Evolutionary conservation across 768 basidiomycete species (phyloP).

Genomic region (Agaricus blazei): DNA sequence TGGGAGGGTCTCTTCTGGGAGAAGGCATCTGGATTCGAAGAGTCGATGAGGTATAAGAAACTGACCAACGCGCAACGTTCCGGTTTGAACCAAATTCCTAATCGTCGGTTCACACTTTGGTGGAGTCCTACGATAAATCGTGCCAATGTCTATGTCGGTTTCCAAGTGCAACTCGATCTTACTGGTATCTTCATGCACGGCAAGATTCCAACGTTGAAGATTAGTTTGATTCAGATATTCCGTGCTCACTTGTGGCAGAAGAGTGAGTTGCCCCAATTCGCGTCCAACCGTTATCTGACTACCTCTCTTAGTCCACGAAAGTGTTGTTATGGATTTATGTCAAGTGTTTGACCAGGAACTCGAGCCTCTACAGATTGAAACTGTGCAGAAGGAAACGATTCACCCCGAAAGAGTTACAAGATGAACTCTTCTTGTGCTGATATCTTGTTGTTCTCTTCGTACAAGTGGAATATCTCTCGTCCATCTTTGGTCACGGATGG

Average conservation of each 20-base stretch:
- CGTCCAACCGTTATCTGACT: constrained; percentile 1
- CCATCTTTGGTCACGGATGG: constrained; percentile 94
- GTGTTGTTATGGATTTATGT: constrained; percentile 34
- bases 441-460: constrained; percentile 93
- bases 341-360: constrained; percentile 99
- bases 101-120: constrained; percentile 99
- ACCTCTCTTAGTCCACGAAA: constrained; percentile 23
- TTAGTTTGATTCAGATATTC: constrained; percentile 99
- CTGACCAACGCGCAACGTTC: constrained; percentile 98
- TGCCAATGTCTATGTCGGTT: constrained; percentile 99
- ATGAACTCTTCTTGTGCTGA: constrained; percentile 99
- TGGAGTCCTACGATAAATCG: constrained; percentile 99
- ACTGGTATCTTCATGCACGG: constrained; percentile 99
- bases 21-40: constrained; percentile 96
- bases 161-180: constrained; percentile 98
- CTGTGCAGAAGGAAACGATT: constrained; percentile 99
- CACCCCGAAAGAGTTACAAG: constrained; percentile 99
- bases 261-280: constrained; percentile 52
- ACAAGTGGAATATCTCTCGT: constrained; percentile 97
- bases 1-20: constrained; percentile 99
- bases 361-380: constrained; percentile 97
- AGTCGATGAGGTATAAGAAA: constrained; percentile 94
- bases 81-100: constrained; percentile 96
- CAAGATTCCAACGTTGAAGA: constrained; percentile 97
- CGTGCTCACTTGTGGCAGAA: constrained; percentile 99